phyloP scores from a whole-genome alignment of 345 rosid species.

The Lenwebbia sp. region DNA sequence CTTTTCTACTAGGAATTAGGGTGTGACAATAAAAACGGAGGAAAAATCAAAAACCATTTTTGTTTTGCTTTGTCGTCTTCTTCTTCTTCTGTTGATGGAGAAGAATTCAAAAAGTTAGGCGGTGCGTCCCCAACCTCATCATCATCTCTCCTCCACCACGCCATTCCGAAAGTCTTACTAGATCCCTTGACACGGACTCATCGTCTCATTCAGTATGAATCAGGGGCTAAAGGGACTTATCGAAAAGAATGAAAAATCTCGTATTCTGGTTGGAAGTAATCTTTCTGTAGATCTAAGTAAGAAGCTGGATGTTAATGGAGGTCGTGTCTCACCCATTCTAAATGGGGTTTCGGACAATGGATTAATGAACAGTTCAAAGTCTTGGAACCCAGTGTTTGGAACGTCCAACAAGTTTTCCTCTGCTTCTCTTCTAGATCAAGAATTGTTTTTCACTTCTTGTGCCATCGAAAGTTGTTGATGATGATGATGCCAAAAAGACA shows the following conservation, averaged over 20 bases:
- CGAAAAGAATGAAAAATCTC: slow-evolving; percentile 39
- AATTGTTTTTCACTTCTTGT: slow-evolving; percentile 18
- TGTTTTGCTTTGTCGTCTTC: no score
- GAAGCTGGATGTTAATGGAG: slow-evolving; percentile 41
- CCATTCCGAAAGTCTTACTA: slow-evolving; percentile 4
- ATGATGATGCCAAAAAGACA: slow-evolving; percentile 42
- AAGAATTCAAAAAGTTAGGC: background rate
- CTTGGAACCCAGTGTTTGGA: slow-evolving; percentile 51
- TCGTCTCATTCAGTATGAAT: slow-evolving; percentile 44
- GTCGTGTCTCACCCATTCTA: slow-evolving; percentile 51
- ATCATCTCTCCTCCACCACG: background rate
- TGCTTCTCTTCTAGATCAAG: slow-evolving; percentile 29
- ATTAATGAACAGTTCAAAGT: slow-evolving; percentile 30
- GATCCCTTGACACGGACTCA: slow-evolving; percentile 38
- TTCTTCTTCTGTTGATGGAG: background rate
- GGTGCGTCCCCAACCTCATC: background rate
- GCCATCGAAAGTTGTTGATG: slow-evolving; percentile 30
- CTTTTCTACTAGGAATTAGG: no score
- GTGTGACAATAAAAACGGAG: no score
- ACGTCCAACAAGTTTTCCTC: slow-evolving; percentile 67
- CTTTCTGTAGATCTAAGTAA: slow-evolving; percentile 49
- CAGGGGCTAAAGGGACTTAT: slow-evolving; percentile 23
- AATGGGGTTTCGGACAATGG: slow-evolving; percentile 42
- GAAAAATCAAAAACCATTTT: no score
- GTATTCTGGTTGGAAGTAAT: slow-evolving; percentile 36